Conservation (phyloP, 371 early-diverging fungal species). For the Choanephora cucurbitarum region DNA sequence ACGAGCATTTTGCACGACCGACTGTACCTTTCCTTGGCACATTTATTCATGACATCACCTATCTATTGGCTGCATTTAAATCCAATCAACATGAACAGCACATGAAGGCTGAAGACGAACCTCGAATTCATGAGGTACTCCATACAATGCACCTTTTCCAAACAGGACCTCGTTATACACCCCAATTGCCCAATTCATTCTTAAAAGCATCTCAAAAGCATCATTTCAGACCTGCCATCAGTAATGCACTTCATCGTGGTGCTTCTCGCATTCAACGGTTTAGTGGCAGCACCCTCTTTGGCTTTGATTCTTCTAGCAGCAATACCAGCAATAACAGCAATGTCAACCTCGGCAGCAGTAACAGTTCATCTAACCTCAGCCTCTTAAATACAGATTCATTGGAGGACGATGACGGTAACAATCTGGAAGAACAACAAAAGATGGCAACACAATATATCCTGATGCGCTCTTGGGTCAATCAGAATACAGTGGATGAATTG, state of each 20-base stretch:
- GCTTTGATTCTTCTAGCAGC: slow-evolving; percentile 13
- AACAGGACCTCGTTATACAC: slow-evolving; percentile 62
- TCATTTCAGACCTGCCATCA: slow-evolving; percentile 55
- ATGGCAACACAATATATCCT: slow-evolving; percentile 72
- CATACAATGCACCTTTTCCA: slow-evolving; percentile 58
- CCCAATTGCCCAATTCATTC: slow-evolving; percentile 51
- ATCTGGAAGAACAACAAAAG: slow-evolving; percentile 46
- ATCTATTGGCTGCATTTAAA: slow-evolving; percentile 59
- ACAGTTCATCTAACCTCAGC: slow-evolving; percentile 10
- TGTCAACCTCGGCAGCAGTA: not conserved
- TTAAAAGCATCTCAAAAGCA: slow-evolving; percentile 60
- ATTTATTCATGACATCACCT: slow-evolving; percentile 80
- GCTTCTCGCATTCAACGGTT: slow-evolving; percentile 53
- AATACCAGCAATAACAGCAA: slow-evolving; percentile 13
- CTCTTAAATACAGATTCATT: slow-evolving; percentile 1
- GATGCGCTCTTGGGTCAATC: slow-evolving; percentile 61
- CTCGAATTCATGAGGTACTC: slow-evolving; percentile 55
- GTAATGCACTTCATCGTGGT: slow-evolving; percentile 56
- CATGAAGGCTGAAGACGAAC: slow-evolving; percentile 50
- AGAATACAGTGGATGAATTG: slow-evolving; percentile 79
- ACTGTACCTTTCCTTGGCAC: slow-evolving; percentile 80
- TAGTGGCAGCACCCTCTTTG: slow-evolving; percentile 47
- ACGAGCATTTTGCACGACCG: slow-evolving; percentile 57
- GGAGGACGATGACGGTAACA: slow-evolving; percentile 41
- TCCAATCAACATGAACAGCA: slow-evolving; percentile 13